These are phyloP conservation scores for Russula lepida DNA, from an alignment of 768 basidiomycete genomes.

Conservation along the genomic window DNA sequence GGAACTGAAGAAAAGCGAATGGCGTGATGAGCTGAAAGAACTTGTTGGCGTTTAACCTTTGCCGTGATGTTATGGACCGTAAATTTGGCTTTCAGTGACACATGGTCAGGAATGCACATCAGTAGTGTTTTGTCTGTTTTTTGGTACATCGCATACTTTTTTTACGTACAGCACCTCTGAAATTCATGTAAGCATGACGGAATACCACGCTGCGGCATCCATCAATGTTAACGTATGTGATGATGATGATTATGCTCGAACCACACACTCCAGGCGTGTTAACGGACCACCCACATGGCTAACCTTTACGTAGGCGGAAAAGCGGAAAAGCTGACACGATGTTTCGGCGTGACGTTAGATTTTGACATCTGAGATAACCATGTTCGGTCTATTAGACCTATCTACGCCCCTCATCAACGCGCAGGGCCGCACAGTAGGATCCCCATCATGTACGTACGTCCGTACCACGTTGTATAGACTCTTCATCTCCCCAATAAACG, in stretches of 20 bases:
- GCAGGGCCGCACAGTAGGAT: background rate
- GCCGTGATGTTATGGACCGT: background rate
- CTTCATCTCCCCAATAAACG: background rate
- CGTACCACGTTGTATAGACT: background rate
- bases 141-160: background rate
- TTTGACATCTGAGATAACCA: no score
- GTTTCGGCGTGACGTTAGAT: background rate
- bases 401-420: background rate
- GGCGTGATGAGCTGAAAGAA: slow-evolving; percentile 66
- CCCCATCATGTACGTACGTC: background rate
- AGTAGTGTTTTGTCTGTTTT: background rate
- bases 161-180: background rate
- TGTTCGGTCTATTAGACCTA: background rate
- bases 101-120: background rate
- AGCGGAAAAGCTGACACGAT: background rate
- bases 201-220: no score
- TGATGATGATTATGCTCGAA: no score
- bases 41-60: slow-evolving; percentile 28
- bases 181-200: background rate
- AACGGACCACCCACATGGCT: background rate
- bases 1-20: slow-evolving; percentile 57
- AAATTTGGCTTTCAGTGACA: background rate
- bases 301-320: no score
- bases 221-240: no score
- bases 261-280: background rate